Conservation (phyloP, 768 basidiomycete species). For the Trametes coccinea region DNA sequence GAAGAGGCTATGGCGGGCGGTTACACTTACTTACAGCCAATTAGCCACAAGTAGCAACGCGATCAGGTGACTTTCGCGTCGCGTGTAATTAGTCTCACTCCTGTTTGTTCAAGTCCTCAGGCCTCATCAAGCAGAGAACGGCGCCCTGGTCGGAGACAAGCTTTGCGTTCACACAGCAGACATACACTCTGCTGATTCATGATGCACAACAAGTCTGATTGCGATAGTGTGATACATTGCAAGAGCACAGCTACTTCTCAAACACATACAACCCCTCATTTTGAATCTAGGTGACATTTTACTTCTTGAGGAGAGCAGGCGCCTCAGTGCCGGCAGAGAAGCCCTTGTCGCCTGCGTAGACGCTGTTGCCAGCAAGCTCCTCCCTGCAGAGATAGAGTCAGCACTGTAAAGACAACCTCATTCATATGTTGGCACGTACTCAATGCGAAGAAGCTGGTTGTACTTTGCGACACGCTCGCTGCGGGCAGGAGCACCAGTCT, state of each 20-base stretch:
- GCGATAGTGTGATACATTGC: slow-evolving; percentile 15
- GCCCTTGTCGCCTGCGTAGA: slow-evolving; percentile 77
- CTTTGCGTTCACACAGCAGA: too few species aligned
- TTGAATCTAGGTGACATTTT: slow-evolving; percentile 10
- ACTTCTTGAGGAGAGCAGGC: slow-evolving; percentile 68
- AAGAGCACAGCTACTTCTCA: slow-evolving; percentile 19
- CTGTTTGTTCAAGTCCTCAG: too few species aligned
- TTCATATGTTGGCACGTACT: slow-evolving; percentile 49
- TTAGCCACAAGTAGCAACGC: slow-evolving; percentile 8
- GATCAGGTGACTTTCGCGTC: slow-evolving; percentile 20
- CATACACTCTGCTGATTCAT: too few species aligned
- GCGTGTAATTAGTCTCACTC: neutral
- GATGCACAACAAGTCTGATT: slow-evolving; percentile 8
- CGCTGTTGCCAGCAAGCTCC: slow-evolving; percentile 64
- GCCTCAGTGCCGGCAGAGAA: slow-evolving; percentile 74
- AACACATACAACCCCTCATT: slow-evolving; percentile 8
- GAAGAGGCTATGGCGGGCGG: neutral
- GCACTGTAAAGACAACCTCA: neutral
- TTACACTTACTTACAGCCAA: neutral
- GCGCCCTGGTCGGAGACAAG: too few species aligned
- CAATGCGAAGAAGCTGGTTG: slow-evolving; percentile 87
- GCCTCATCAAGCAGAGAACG: too few species aligned
- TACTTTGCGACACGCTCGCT: slow-evolving; percentile 97
- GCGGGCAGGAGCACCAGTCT: slow-evolving; percentile 96
- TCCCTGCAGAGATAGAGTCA: slow-evolving; percentile 48